Conservation (phyloP, 106 monocot species). For the Gastrodia elata region DNA sequence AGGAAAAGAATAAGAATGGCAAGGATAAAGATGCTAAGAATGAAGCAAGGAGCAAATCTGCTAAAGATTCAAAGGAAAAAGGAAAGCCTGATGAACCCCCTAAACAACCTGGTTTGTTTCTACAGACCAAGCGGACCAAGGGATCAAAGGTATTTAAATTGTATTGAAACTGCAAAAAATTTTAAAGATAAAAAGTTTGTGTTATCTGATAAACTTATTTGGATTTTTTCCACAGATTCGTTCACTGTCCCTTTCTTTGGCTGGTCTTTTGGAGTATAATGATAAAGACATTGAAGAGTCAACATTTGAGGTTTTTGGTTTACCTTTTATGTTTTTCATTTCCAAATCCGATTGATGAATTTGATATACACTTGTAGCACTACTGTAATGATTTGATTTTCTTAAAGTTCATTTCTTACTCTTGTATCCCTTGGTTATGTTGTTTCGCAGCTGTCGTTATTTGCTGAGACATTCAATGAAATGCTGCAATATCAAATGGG, state of each 20-base stretch:
- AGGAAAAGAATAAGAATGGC: conserved; percentile 25
- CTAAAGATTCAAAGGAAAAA: conserved; percentile 50
- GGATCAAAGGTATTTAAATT: conserved; percentile 55
- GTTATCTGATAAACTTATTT: neutral
- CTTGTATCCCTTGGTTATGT: conserved; percentile 2
- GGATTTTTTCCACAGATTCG: conserved; percentile 50
- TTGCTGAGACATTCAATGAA: conserved; percentile 90
- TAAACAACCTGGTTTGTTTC: conserved; percentile 62
- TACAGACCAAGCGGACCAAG: conserved; percentile 42
- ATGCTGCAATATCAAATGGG: conserved; percentile 98
- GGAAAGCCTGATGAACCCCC: conserved; percentile 56
- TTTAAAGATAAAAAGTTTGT: neutral
- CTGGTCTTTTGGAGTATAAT: conserved; percentile 89
- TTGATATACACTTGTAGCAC: too few species aligned
- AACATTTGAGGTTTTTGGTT: conserved; percentile 76
- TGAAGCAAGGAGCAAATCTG: conserved; percentile 29
- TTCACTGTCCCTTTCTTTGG: conserved; percentile 72
- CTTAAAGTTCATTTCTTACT: neutral
- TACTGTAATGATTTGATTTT: neutral
- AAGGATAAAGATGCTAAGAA: conserved; percentile 16
- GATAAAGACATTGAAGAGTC: conserved; percentile 89
- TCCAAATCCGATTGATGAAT: neutral
- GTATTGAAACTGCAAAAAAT: too few species aligned
- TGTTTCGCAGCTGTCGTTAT: conserved; percentile 69
- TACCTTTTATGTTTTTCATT: neutral